A percentile compares a stretch with the other conserved stretches of the same genome.
phyloP scores from a whole-genome alignment of 1,284 basidiomycete species.

The Coriolopsis trogii region DNA sequence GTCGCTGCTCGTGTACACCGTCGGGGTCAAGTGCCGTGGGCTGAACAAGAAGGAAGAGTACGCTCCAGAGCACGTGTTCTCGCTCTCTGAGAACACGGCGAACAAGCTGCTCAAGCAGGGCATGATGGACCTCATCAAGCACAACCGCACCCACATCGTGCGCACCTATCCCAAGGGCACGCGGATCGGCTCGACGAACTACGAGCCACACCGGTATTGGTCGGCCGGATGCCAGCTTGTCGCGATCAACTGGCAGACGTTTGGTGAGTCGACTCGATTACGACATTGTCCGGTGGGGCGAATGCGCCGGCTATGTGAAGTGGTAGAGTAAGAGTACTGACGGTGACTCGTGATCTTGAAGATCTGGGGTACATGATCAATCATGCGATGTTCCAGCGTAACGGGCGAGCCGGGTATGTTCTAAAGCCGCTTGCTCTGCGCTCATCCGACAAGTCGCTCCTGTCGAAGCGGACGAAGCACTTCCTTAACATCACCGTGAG shows the following conservation, averaged over 20 bases:
- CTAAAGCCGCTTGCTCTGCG: slow-evolving; percentile 87
- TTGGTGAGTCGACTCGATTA: slow-evolving; percentile 51
- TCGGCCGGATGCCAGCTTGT: slow-evolving; percentile 91
- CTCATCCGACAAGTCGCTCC: slow-evolving; percentile 60
- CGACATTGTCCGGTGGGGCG: not conserved
- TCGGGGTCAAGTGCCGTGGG: slow-evolving; percentile 94
- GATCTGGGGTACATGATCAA: slow-evolving; percentile 91
- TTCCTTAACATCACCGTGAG: slow-evolving; percentile 66
- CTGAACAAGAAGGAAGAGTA: slow-evolving; percentile 92
- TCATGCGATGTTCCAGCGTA: slow-evolving; percentile 91
- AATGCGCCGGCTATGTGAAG: not conserved
- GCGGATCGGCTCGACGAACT: slow-evolving; percentile 86
- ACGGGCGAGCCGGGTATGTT: slow-evolving; percentile 86
- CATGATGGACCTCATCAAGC: slow-evolving; percentile 82
- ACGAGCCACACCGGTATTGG: slow-evolving; percentile 91
- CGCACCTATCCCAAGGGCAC: slow-evolving; percentile 90
- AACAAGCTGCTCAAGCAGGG: slow-evolving; percentile 64
- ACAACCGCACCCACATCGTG: slow-evolving; percentile 85
- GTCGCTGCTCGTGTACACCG: slow-evolving; percentile 88
- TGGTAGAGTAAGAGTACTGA: not conserved
- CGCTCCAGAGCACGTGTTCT: slow-evolving; percentile 89
- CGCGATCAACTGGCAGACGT: slow-evolving; percentile 98
- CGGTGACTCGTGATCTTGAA: slow-evolving; percentile 32
- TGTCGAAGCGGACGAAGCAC: slow-evolving; percentile 60
- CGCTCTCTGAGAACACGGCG: slow-evolving; percentile 86